Evolutionary conservation across 2,329 filamentous ascomycete species (phyloP), one percentile per base, ranked within the genome.

Genomic region (Microsporum ferrugineum): DNA sequence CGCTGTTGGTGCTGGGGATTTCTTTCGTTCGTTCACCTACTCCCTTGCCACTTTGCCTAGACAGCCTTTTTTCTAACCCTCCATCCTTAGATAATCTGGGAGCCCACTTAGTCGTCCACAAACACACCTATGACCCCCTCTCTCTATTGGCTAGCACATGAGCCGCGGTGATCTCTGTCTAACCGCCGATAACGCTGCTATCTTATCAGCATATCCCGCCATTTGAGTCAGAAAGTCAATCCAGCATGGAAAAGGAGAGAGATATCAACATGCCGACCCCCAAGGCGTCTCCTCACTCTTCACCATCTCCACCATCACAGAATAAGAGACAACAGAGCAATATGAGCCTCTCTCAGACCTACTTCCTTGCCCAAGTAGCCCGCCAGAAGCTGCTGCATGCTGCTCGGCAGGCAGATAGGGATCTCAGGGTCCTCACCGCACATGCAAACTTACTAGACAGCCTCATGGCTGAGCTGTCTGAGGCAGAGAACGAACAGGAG

Each of bases 281-380:
- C 23, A 47, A 23, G 43, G 7, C 14, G 8, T 10, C 8, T n/a
- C n/a, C n/a, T 49, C 27, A 14, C 33, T 38, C 58, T 33, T 53
- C 71, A 63, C 62, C 69, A 64, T 67, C 68, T 60, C 68, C 70
- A 63, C 70, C 69, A 59, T 70, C 73, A 33, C 68, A 72, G 41
- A 67, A 69, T 23, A 71, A 69, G 34, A 77, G 79, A 74, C 82
- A 88, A 79, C 88, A 91, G 77, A 47, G 17, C 31, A 91, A 88
- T 79, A 97, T 97, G 94, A 95, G 88, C 75, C 88, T 97, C 79
- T 95, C 92, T 33, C 91, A 96, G 79, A 97, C 92, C 64, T 99
- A 97, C 87, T 96, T 90, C 80, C 88, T 97, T 70, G 94, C 94
- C 74, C 91, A 96, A 82, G 92, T 91, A 77, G 94, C 94, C 73